These are phyloP conservation scores for Schoenoplectus triqueter DNA, from an alignment of 202 grass and related monocot genomes.

Conservation along the genomic window DNA sequence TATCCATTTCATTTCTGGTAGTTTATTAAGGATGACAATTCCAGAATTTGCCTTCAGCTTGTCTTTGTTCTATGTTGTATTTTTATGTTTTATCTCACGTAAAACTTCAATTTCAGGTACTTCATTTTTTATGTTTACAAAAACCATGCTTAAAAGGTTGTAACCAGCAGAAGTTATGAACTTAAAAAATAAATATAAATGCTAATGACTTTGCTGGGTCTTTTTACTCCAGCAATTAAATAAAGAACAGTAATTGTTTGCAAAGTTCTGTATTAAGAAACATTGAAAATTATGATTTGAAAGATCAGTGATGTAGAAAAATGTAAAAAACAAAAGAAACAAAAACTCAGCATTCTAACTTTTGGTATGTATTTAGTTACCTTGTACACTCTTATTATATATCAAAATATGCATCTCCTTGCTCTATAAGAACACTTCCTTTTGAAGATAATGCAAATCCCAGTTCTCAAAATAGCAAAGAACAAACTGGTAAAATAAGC, in stretches of 20 bases:
- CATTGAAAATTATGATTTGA: neutral
- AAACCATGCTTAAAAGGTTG: neutral
- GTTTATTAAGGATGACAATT: neutral
- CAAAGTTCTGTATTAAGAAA: neutral
- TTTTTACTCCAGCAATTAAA: neutral
- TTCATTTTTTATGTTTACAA: too few relatives aligned
- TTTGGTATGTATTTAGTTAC: too few relatives aligned
- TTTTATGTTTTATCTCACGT: slow-evolving; percentile 43
- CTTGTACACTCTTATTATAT: too few relatives aligned
- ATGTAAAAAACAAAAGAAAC: too few relatives aligned
- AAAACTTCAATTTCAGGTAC: slow-evolving; percentile 59
- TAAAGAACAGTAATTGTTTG: neutral
- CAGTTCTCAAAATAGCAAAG: too few relatives aligned
- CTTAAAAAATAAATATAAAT: neutral
- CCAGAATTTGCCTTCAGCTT: neutral
- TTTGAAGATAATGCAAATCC: too few relatives aligned
- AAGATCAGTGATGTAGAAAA: too few relatives aligned
- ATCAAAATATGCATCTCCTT: too few relatives aligned
- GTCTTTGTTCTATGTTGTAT: neutral
- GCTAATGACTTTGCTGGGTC: neutral
- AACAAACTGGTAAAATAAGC: too few relatives aligned
- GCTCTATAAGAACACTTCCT: too few relatives aligned
- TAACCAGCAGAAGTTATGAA: neutral
- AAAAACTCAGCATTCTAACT: too few relatives aligned
- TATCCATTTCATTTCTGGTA: neutral